phyloP scores from a whole-genome alignment of 345 rosid species.

The Hibiscus tridactylites region DNA sequence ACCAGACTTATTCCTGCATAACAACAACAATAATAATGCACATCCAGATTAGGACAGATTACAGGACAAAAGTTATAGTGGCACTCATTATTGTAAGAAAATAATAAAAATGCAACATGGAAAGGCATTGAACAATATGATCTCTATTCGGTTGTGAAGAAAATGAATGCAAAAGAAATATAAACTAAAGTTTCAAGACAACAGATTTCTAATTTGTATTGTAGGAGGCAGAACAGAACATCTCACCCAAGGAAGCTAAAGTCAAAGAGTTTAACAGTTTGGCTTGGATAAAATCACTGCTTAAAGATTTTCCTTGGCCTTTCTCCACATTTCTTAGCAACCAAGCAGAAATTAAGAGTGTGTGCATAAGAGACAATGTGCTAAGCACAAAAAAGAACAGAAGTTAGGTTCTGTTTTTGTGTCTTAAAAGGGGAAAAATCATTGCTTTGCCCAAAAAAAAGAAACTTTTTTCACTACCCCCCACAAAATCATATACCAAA shows the following conservation, averaged over 20 bases:
- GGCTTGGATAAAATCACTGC: background rate
- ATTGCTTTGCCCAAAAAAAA: background rate
- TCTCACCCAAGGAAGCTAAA: background rate
- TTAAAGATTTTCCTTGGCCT: background rate
- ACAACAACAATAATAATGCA: background rate
- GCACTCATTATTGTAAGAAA: background rate
- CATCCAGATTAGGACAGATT: background rate
- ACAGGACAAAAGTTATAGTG: background rate
- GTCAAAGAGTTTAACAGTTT: background rate
- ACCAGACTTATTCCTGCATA: background rate
- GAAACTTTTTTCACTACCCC: background rate
- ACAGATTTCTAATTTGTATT: background rate
- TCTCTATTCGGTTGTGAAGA: conserved; percentile 6
- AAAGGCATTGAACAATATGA: background rate
- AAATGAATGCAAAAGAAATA: background rate
- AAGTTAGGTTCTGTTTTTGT: background rate
- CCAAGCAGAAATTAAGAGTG: background rate
- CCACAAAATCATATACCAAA: conserved; percentile 5
- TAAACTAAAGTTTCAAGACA: background rate
- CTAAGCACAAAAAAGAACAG: background rate
- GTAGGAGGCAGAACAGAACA: background rate
- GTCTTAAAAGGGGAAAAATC: background rate
- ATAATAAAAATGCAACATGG: background rate
- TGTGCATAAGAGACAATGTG: background rate
- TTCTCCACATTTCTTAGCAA: background rate